A percentile compares a stretch with the other conserved stretches of the same genome.
Conservation (phyloP, 768 basidiomycete genomes). For the Collybia sordida region DNA sequence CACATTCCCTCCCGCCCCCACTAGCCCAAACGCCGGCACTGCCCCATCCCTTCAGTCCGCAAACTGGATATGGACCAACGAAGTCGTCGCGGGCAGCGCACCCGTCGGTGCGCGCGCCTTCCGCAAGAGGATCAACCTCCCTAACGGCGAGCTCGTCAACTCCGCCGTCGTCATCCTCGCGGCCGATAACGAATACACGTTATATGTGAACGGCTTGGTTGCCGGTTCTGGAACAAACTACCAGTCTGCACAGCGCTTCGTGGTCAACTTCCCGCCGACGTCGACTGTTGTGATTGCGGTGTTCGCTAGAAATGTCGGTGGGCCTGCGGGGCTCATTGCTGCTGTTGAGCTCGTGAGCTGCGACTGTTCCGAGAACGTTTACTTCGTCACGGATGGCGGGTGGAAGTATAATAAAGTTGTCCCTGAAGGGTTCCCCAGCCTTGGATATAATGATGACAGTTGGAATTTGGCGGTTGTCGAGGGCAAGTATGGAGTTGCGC, state of each 20-base stretch:
- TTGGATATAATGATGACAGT: slow-evolving; percentile 14
- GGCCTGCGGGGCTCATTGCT: slow-evolving; percentile 19
- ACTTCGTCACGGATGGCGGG: slow-evolving; percentile 16
- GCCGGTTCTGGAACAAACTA: slow-evolving; percentile 20
- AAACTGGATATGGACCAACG: slow-evolving; percentile 33
- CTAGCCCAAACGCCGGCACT: slow-evolving; percentile 12
- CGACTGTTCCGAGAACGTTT: slow-evolving; percentile 12
- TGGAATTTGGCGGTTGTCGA: slow-evolving; percentile 22
- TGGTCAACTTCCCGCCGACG: slow-evolving; percentile 14
- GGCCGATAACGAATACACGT: slow-evolving; percentile 24
- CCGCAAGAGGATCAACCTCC: slow-evolving; percentile 23
- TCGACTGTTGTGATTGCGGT: slow-evolving; percentile 19
- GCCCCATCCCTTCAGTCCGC: slow-evolving; percentile 20
- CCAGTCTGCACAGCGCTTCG: slow-evolving; percentile 16
- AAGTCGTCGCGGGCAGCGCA: slow-evolving; percentile 15
- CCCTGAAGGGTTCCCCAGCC: slow-evolving; percentile 14
- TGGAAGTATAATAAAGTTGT: slow-evolving; percentile 22
- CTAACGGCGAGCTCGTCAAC: slow-evolving; percentile 18
- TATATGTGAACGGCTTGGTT: slow-evolving; percentile 28
- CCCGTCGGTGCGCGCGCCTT: slow-evolving; percentile 27
- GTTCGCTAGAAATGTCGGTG: slow-evolving; percentile 9
- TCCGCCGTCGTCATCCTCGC: slow-evolving; percentile 23
- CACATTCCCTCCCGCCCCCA: slow-evolving; percentile 8
- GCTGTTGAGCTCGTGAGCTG: slow-evolving; percentile 17
- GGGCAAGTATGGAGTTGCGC: slow-evolving; percentile 17